Base-by-base conservation (phyloP, 2,329 filamentous ascomycete species). In the Acrodontium crateriforme region DNA sequence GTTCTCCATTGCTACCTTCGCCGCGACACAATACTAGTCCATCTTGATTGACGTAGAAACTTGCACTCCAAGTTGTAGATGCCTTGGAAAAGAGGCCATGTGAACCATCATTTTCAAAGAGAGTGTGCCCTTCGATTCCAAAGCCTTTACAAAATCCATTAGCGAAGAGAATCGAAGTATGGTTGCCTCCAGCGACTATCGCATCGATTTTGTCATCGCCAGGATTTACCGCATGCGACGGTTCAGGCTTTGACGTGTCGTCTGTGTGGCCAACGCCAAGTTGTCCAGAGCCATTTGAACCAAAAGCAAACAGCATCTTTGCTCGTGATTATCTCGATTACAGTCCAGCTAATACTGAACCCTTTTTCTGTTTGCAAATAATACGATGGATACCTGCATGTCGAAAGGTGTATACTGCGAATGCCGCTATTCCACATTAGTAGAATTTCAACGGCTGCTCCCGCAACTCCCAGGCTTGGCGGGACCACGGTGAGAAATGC, bases 171-270 rank as follows among this genome's bases (percentile, higher is more conserved):
- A 92, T 50, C 3, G 94, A 56, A 0, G 83, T 91, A 52, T 94
- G 87, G 46, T 94, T 94, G 2, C 85, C 85, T 3, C 87, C 87
- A 6, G 81, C 65, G 24, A 49, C 56, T 15, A 76, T 60, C 9
- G 41, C 33, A 17, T 31, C 34, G 16, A 47, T 29, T 7, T 24
- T 25, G 3, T 24, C 13, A 6, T 4, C 13, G 11, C 13, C 13
- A 7, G 8, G 27, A 29, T 24, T 29, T 18, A 8, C 15, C 7
- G 20, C 11, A 9, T n/a, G n/a, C 9, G n/a, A 9, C 5, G 4
- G 5, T 18, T 27, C n/a, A 5, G 45, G 50, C 2, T 44, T 44
- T 5, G 56, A 54, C 0, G 55, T 50, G 42, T 65, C 62, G 9
- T 57, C 41, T 10, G 41, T 42, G 36, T 62, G 52, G 8, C 50